Base-by-base conservation (phyloP, 805 yeast species). In the Yamadazyma olivae region DNA sequence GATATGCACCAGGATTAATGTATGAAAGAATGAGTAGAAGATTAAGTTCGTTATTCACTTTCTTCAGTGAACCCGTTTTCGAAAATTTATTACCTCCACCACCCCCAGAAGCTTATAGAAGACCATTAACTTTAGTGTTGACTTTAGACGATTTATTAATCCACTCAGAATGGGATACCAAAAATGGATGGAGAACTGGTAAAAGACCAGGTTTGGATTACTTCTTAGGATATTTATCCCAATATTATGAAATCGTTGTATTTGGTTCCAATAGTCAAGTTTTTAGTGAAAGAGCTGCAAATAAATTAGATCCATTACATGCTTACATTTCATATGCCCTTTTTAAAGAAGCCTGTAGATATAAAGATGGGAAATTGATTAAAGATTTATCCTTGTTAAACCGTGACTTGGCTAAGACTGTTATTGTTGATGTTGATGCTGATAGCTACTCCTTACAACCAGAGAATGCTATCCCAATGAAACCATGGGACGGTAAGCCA, bases 191-290 rank as follows among this genome's bases (percentile, higher is more conserved):
- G 99, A 82, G 93, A 67, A 91, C 97, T 12, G 98, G 96, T 20
- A 93, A 93, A 72, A 87, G 99, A 70, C 98, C 99, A 22, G 99
- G 99, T 44, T 81, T 88, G 43, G 99, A 95, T 62, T 93, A 93
- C 70, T 93, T 93, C 67, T 69, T 93, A 57, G 96, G 95, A 19
- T 93, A 93, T 64, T 70, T 93, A 50, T 85, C 96, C 6, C 95
- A 87, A 66, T 91, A 89, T 70, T 93, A 91, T 64, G 99, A 93
- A 68, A 82, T 93, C 57, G 98, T 93, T 35, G 67, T 95, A 31
- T 93, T 93, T 59, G 79, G 91, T 22, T 80, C 89, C 42, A 86
- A 86, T 57, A 83, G 84, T 51, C 82, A 81, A 79, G 83, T 84
- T 71, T 83, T 83, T 58, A 79, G 89, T 39, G 96, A 90, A 54